phyloP scores from a whole-genome alignment of 306 rosid genomes.

The Trifolium fragiferum region DNA sequence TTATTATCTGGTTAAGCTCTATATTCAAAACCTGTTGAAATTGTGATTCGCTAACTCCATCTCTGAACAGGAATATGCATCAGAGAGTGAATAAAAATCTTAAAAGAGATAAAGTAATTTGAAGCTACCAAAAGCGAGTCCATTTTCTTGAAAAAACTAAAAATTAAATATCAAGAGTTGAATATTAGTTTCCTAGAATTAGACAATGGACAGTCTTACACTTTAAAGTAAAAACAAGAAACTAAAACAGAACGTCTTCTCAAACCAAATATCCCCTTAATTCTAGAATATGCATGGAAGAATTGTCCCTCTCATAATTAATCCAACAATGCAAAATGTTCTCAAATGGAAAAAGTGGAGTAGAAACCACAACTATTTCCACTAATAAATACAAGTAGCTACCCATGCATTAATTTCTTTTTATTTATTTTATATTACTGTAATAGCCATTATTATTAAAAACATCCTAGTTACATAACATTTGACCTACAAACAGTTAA shows the following conservation, averaged over 20 bases:
- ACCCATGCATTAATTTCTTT: neutral
- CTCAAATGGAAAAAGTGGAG: slow-evolving; percentile 7
- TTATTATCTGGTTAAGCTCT: slow-evolving; percentile 83
- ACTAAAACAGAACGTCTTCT: neutral
- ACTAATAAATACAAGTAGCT: neutral
- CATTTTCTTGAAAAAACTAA: slow-evolving; percentile 13
- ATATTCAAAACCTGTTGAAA: slow-evolving; percentile 83
- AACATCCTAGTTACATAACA: slow-evolving; percentile 19
- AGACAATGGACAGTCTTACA: neutral
- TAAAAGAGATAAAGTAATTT: slow-evolving; percentile 13
- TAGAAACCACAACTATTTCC: neutral
- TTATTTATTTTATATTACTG: neutral
- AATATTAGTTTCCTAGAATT: slow-evolving; percentile 4
- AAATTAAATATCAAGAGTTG: neutral
- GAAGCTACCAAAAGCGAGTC: slow-evolving; percentile 26
- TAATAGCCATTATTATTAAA: neutral
- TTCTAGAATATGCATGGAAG: slow-evolving; percentile 11
- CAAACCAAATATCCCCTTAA: neutral
- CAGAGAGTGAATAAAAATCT: slow-evolving; percentile 35
- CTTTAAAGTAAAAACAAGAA: slow-evolving; percentile 8
- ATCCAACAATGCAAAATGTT: neutral
- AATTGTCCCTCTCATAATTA: neutral
- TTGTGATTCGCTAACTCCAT: slow-evolving; percentile 93
- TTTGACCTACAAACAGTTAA: slow-evolving; percentile 28
- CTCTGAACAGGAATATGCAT: slow-evolving; percentile 58